Evolutionary conservation across 176 grass and related monocot genomes (phyloP).

Genomic region (Cenchrus americanus): DNA sequence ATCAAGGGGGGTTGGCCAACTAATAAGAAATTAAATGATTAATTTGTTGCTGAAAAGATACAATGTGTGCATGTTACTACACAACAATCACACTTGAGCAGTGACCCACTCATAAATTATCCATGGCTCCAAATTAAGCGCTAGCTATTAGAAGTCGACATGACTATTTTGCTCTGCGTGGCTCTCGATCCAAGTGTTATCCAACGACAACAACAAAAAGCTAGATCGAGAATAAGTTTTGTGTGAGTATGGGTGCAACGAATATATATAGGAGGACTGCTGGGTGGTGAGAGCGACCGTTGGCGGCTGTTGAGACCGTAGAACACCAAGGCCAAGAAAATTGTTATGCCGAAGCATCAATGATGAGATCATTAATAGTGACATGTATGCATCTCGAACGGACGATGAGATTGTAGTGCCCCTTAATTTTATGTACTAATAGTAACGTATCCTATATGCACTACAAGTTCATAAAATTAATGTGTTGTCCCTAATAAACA

Average conservation of each 20-base stretch:
- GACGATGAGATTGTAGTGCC: too few relatives aligned
- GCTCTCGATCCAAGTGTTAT: background rate
- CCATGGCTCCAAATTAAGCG: too few relatives aligned
- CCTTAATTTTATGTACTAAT: too few relatives aligned
- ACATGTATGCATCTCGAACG: too few relatives aligned
- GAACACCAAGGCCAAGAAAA: background rate
- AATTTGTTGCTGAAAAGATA: background rate
- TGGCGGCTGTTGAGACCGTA: background rate
- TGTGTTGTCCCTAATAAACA: too few relatives aligned
- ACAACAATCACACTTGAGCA: background rate
- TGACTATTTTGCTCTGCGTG: background rate
- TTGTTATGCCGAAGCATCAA: background rate
- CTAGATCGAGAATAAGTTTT: constrained; percentile 19
- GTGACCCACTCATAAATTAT: background rate
- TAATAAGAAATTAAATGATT: background rate
- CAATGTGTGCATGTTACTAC: background rate
- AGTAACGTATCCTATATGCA: too few relatives aligned
- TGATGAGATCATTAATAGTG: background rate
- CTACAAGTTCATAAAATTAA: too few relatives aligned
- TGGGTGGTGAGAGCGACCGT: background rate
- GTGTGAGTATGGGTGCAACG: background rate
- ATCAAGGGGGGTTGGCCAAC: background rate
- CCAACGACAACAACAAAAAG: too few relatives aligned
- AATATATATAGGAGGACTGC: rapidly evolving
- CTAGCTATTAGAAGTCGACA: background rate